Evolutionary conservation across 2,329 filamentous ascomycete genomes (phyloP), one percentile per base, ranked within the genome.

Genomic region (Talaromyces marneffei): DNA sequence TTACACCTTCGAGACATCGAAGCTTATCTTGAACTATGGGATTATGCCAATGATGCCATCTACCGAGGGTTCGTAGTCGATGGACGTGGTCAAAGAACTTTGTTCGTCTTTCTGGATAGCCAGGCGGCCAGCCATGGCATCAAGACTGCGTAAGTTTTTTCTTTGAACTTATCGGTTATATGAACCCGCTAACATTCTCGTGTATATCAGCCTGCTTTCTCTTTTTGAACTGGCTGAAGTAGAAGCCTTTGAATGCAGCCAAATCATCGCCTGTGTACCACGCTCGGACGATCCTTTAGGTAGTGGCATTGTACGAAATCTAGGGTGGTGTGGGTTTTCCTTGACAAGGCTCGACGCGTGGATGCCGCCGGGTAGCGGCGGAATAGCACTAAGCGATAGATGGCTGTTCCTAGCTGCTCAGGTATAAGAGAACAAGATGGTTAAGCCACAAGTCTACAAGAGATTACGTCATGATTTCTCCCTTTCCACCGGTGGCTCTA

Each of bases 391-490:
- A 56, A 96, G 91, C 77, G 79, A 86, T 57, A 82, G 82, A 69
- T 97, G 92, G 92, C 75, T 96, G 62, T 91, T 95, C 73, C 85
- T 96, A 81, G 87, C 87, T 65, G 94, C 96, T 86, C 92, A 96
- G 74, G 79, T 93, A 62, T 96, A 83, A 66, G 55, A 66, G 55
- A 39, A 31, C 46, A n/a, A 46, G 42, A n/a, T 42, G 50, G 25
- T 29, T 35, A 39, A 16, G 8, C 27, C n/a, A 54, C 18, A 9
- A 48, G 20, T 48, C 42, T 27, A 39, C 55, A 31, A 29, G 14
- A 18, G 31, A 18, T 20, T 37, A 16, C 33, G 12, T 14, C 29
- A 14, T 46, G 39, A 48, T 50, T 23, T 33, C 29, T 57, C 18
- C 9, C 10, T 7, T 52, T 52, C 16, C 29, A 14, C n/a, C 9